These are phyloP conservation scores for Phytophthora megakarya DNA, from an alignment of 352 stramenopile species.

Conservation along the genomic window DNA sequence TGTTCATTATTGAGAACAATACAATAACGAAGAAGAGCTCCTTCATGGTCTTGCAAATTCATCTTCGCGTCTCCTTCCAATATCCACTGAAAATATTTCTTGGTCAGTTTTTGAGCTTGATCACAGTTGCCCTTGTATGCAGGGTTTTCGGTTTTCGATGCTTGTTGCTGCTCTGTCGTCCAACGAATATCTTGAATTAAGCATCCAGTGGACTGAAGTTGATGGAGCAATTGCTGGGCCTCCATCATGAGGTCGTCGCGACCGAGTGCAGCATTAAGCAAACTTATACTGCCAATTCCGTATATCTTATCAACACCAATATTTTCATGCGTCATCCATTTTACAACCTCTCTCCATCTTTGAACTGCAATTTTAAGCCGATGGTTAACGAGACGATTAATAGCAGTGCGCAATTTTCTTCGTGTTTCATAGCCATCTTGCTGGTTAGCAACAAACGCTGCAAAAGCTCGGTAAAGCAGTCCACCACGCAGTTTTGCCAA, in stretches of 20 bases:
- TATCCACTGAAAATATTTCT: constrained; percentile 52
- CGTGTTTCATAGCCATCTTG: constrained; percentile 35
- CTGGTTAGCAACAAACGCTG: constrained; percentile 53
- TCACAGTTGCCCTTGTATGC: constrained; percentile 4
- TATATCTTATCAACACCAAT: constrained; percentile 21
- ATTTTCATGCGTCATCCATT: constrained; percentile 17
- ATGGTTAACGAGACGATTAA: constrained; percentile 32
- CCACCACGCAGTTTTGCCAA: constrained; percentile 50
- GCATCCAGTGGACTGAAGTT: constrained; percentile 47
- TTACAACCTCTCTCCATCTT: constrained; percentile 39
- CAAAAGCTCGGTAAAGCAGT: constrained; percentile 53
- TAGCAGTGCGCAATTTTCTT: constrained; percentile 46
- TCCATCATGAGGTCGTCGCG: constrained; percentile 58
- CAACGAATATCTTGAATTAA: constrained; percentile 45
- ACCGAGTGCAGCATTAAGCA: constrained; percentile 54
- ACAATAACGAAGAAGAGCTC: constrained; percentile 49
- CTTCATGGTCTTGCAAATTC: constrained; percentile 54
- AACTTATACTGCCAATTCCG: constrained; percentile 51
- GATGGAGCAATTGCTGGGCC: constrained; percentile 44
- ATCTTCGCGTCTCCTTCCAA: constrained; percentile 68
- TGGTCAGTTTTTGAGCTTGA: constrained; percentile 16
- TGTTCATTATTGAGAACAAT: constrained; percentile 41
- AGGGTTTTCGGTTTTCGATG: constrained; percentile 8
- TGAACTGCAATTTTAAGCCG: constrained; percentile 28
- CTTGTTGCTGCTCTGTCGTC: constrained; percentile 47